Base-by-base conservation (phyloP, 768 basidiomycete genomes). In the Rhizopogon vulgaris region DNA sequence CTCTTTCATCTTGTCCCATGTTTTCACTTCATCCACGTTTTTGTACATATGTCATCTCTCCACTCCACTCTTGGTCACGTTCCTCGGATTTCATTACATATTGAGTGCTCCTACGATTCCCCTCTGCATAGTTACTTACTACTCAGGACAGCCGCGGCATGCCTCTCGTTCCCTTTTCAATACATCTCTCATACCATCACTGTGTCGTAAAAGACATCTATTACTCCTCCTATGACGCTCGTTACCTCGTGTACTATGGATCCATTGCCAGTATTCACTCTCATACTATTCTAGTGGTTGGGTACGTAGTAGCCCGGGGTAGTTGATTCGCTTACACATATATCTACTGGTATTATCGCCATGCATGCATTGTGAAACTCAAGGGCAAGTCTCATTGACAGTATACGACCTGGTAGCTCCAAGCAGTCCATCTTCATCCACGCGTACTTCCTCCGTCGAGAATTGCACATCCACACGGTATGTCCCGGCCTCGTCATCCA, bases 371-470 rank as follows among this genome's bases (percentile, higher is more conserved):
- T 8, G 11, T 10, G 18, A 22, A n/a, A 45, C 30, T 46, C 43
- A 53, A n/a, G 30, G 24, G 11, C 37, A 55, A 38, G 9, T 27
- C 18, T 17, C 30, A 15, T 37, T 7, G 27, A 59, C 8, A 15
- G 50, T 24, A 10, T 66, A 61, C 17, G 55, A 54, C n/a, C 56
- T 58, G 15, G 55, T 58, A 18, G 66, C 57, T 14, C 6, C 52
- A 37, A 75, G 54, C 43, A 71, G 59, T 18, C 64, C 62, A 15
- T 72, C 64, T 24, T 66, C 65, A 56, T 84, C 81, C 18, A 69
- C 58, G 52, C 78, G 71, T 8, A 87, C 78, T 60, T 86, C 80
- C 34, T 78, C 74, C 2, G 84, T 80, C 12, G 69, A 43, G 56
- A 82, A 85, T 36, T 62, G 61, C 12, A 86, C 78, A 15, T 70